phyloP scores from a whole-genome alignment of 2,329 filamentous ascomycete species.

The Sarocladiaceae sp. region DNA sequence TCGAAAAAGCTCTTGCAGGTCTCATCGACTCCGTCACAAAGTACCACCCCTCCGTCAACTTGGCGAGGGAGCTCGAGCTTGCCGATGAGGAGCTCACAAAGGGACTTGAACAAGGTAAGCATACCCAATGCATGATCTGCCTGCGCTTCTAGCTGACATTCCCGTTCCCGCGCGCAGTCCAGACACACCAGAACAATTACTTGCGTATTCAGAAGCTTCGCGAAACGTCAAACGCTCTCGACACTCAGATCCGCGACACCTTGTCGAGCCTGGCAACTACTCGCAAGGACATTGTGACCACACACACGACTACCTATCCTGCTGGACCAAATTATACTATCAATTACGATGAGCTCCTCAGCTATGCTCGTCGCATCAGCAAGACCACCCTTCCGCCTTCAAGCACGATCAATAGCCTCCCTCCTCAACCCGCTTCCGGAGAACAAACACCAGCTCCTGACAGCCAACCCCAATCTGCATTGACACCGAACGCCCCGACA shows the following conservation, averaged over 20 bases:
- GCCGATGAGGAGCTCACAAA: constrained; percentile 66
- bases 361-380: constrained; percentile 74
- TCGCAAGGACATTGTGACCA: constrained; percentile 66
- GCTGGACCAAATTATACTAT: constrained; percentile 50
- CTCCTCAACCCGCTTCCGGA: constrained; percentile 13
- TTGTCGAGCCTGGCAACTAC: constrained; percentile 66
- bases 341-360: constrained; percentile 68
- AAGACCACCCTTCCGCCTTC: constrained; percentile 73
- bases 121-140: not conserved
- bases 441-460: constrained; percentile 1
- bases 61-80: constrained; percentile 64
- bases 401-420: constrained; percentile 35
- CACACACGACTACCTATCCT: constrained; percentile 53
- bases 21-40: constrained; percentile 78
- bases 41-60: constrained; percentile 69
- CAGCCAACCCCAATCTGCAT: constrained; percentile 20
- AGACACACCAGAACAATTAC: constrained; percentile 72
- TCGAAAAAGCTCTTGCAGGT: constrained; percentile 62
- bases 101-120: constrained; percentile 60
- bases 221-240: constrained; percentile 58
- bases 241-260: constrained; percentile 68
- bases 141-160: not conserved
- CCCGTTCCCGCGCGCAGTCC: constrained; percentile 41
- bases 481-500: constrained; percentile 28
- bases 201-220: constrained; percentile 66